Base-by-base conservation (phyloP, 1,139 yeast species). In the Sugiyamaella japonica region DNA sequence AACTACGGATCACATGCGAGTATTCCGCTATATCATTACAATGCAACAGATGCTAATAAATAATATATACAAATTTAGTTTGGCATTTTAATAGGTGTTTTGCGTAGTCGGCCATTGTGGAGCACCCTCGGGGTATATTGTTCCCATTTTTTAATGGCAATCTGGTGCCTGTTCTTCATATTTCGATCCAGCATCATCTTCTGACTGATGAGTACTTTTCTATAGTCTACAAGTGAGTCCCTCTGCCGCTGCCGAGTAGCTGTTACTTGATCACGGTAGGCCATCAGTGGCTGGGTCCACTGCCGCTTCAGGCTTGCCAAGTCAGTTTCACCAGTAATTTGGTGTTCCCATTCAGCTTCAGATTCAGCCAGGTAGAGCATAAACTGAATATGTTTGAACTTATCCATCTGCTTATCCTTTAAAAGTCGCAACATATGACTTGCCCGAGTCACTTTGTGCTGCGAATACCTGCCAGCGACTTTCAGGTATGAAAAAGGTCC, bases 341-440 rank as follows among this genome's bases (percentile, higher is more conserved):
- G n/a, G 28, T 56, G 25, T 41, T 61, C 63, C 63, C 61, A 59
- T 16, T 37, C n/a, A 0, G 61, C 62, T 28, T 60, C 58, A 1
- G 39, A 13, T 37, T 41, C 47, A 8, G 63, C 64, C 8, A 53
- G 42, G 28, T 20, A 40, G 10, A 56, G 38, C 39, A 38, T 13
- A 1, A 13, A 42, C 13, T 60, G 57, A 40, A 56, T 32, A 2
- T 39, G 43, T 13, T 38, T 46, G 3, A 52, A 12, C 13, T 34
- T 38, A 20, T 46, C 53, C 15, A 25, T 7, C 10, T 29, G n/a
- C 15, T 31, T 36, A 25, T 40, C 48, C 13, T 23, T 53, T 13
- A 42, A 29, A n/a, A 53, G 45, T 31, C 54, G 38, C 10, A 23
- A 29, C 15, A 55, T 55, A 42, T 55, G 58, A n/a, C 16, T 8